phyloP scores from a whole-genome alignment of 805 yeast genomes.

The Naumovozyma baii region DNA sequence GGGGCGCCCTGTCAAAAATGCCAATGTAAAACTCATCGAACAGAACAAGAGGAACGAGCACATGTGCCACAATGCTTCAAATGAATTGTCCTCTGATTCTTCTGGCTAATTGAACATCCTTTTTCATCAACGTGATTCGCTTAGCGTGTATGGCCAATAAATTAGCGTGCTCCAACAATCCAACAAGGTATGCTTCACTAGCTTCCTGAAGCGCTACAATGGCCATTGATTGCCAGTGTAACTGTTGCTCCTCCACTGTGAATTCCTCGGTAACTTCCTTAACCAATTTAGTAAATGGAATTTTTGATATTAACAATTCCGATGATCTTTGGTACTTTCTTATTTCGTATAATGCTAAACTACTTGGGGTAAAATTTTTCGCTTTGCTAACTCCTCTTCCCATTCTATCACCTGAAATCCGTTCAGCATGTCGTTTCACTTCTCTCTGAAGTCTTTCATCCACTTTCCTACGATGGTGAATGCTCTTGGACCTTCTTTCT shows the following conservation, averaged over 20 bases:
- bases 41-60: too few species aligned
- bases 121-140: slow-evolving; percentile 78
- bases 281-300: slow-evolving; percentile 71
- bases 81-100: slow-evolving; percentile 52
- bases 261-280: slow-evolving; percentile 57
- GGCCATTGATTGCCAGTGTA: slow-evolving; percentile 75
- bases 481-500: slow-evolving; percentile 1
- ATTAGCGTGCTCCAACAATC: slow-evolving; percentile 68
- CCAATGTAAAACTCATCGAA: too few species aligned
- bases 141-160: slow-evolving; percentile 71
- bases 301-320: slow-evolving; percentile 55
- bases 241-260: slow-evolving; percentile 40
- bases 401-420: slow-evolving; percentile 1
- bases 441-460: slow-evolving; percentile 1
- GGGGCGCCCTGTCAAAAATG: too few species aligned
- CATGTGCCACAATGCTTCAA: slow-evolving; percentile 3
- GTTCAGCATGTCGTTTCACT: slow-evolving; percentile 1
- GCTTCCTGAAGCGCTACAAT: slow-evolving; percentile 74
- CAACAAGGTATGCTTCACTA: slow-evolving; percentile 66
- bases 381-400: slow-evolving; percentile 10
- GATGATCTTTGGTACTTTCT: slow-evolving; percentile 58
- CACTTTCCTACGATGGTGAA: background rate
- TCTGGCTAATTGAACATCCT: slow-evolving; percentile 72
- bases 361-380: slow-evolving; percentile 53
- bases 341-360: slow-evolving; percentile 57